Evolutionary conservation across 129 eudicot species (phyloP), one percentile per base, ranked within the genome.

Genomic region (Centella asiatica): DNA sequence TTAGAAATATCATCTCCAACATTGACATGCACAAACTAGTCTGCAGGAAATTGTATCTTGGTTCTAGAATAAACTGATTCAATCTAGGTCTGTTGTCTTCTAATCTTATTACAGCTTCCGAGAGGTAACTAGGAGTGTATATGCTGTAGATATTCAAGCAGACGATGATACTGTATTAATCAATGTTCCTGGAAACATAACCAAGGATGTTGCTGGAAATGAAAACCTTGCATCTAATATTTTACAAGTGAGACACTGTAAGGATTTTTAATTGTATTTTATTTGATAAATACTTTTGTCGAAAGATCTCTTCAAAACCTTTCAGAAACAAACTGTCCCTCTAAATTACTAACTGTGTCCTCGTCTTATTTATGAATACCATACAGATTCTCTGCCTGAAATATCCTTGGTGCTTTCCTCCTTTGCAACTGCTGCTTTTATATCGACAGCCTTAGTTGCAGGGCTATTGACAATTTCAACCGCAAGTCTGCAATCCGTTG

Each of bases 141-240:
- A 92, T 42, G 27, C 66, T 19, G 69, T 77, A 5, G 72, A 76
- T 44, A 54, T 87, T 44, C 78, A 75, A 58, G 94, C 95, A 64
- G 67, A 52, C 2, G 73, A 57, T 7, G 78, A 71, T 19, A 62
- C 49, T 42, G 69, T 87, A 51, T 40, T 78, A 19, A 71, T 92
- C 61, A 72, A 66, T 25, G 62, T 92, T 62, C 98, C 88, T 32
- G 96, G 87, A 74, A 87, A 87, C 52, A 65, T 82, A 23, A 87
- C 96, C 1, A 58, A 68, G n/a, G 98, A 92, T 82, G 86, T 92
- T 20, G 81, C 96, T 20, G 98, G 98, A 67, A 92, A 92, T 69
- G 57, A 67, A 70, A 92, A 92, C 61, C 63, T 74, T 57, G 79
- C 76, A 51, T 92, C 98, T 15, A 92, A 92, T 54, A 62, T 71